Base-by-base conservation (phyloP, 2,329 filamentous ascomycete genomes). In the Hypomyces perniciosus region DNA sequence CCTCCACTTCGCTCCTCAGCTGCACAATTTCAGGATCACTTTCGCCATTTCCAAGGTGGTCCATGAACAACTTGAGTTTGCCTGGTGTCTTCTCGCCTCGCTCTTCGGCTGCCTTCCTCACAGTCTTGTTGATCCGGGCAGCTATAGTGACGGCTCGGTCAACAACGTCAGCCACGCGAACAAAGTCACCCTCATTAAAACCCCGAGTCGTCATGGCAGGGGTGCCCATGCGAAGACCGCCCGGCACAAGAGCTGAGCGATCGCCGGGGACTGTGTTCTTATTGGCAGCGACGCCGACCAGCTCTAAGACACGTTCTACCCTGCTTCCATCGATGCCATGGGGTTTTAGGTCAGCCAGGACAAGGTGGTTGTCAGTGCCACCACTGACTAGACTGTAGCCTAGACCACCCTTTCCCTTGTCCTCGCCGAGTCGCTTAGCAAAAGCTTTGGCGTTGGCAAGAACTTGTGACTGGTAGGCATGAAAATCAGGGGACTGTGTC, bases 241-340 rank as follows among this genome's bases (percentile, higher is more conserved):
- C 92, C 10, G 93, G 93, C 57, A 92, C 89, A 65, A 99, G 81
- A 1, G 93, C 93, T 1, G 90, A 96, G 66, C 86, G 89, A 72
- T 99, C 93, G 40, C 92, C 93, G 1, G 93, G 93, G 0, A 96
- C 92, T 6, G 93, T 96, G 75, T 99, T 99, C 80, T 99, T 99
- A 79, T 99, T 99, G 67, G 88, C 87, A n/a, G 93, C 93, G 47
- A 97, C 92, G 61, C 92, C 92, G 58, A 95, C 90, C 43, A 95
- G 82, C 68, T 96, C 91, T 27, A 96, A 80, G 12, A 96, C 84
- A 43, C 90, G 85, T 75, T 96, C 91, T 10, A 96, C 90, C 48
- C 91, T 85, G 27, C 87, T 86, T 59, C 91, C 91, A 65, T 99
- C 93, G 54, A 99, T 84, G 52, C 79, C 79, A 66, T 93, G 88